Evolutionary conservation across 768 basidiomycete genomes (phyloP), one percentile per base, ranked within the genome.

Genomic region (Scleroderma bovista): DNA sequence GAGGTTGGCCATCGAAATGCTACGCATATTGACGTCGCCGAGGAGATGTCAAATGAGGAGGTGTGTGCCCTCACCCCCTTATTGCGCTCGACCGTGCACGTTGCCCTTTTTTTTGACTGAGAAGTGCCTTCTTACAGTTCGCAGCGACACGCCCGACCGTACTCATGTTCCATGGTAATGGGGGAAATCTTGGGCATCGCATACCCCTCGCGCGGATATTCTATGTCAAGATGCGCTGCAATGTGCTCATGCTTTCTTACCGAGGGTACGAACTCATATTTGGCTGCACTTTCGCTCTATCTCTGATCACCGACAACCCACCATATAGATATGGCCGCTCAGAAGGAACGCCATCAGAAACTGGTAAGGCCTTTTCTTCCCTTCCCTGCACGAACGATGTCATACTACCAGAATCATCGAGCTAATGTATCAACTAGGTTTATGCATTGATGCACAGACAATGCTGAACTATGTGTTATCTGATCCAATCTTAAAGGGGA

Each of bases 201-300:
- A 78, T 97, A 61, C 95, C 93, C 2, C 72, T 96, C 23, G 94
- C 88, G 0, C 78, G 79, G 44, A 78, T 91, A 31, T 95, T 97
- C 62, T 89, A 78, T 61, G 68, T 80, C 42, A 80, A 81, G 60
- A 83, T 92, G 81, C 76, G 89, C 15, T 96, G 93, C 66, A 97
- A 98, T 62, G 92, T 96, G 3, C 71, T 98, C 36, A 92, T 97
- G 86, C 70, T 95, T 51, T 93, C 88, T 43, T 99, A 99, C 63
- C 73, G 95, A 60, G 93, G 93, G 88, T 90, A 59, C 51, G 83
- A 29, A 67, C 8, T 24, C 16, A 15, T 29, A 13, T 12, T 50
- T 46, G 16, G 9, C 40, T 45, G 24, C 23, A 33, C 43, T 46
- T 29, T 32, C 22, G n/a, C n/a, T 26, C 17, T 26, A 34, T 24